Evolutionary conservation across 495 filamentous ascomycete species (phyloP).

Genomic region (Penicillium samsonianum): DNA sequence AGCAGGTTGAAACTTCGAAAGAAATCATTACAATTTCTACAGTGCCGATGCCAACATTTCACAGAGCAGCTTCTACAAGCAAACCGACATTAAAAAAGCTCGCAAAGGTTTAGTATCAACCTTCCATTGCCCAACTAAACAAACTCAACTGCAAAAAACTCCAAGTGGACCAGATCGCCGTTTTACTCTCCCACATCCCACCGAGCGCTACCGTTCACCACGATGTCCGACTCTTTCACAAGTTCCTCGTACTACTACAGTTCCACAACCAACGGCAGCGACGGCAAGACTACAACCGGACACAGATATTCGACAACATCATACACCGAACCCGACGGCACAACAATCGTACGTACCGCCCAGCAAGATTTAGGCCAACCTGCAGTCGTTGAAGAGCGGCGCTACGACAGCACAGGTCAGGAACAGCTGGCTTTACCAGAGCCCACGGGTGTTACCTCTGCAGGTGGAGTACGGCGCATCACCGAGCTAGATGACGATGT

Average conservation of each 20-base stretch:
- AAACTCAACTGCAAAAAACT: neutral
- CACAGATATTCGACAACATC: constrained; percentile 40
- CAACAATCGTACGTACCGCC: constrained; percentile 41
- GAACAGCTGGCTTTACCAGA: constrained; percentile 25
- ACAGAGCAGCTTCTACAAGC: neutral
- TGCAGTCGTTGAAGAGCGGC: constrained; percentile 36
- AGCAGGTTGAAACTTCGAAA: neutral
- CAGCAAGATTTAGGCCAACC: constrained; percentile 42
- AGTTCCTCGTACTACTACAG: constrained; percentile 38
- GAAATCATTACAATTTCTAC: neutral
- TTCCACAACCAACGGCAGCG: constrained; percentile 30
- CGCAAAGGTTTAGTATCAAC: neutral
- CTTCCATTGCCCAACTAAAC: neutral
- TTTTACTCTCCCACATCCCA: constrained; percentile 12
- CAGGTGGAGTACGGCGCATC: constrained; percentile 32
- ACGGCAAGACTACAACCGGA: constrained; percentile 31
- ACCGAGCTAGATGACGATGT: constrained; percentile 27
- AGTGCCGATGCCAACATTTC: neutral
- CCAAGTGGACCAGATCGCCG: constrained; percentile 10
- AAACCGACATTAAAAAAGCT: neutral
- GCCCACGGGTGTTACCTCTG: constrained; percentile 18
- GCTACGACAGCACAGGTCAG: constrained; percentile 40
- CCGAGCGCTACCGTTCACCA: constrained; percentile 13
- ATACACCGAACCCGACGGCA: constrained; percentile 38
- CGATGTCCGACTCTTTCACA: constrained; percentile 29